Percentiles rank a stretch among this genome's conserved stretches.
Evolutionary conservation across 306 rosid genomes (phyloP).

Genomic region (Cucurbita moschata): DNA sequence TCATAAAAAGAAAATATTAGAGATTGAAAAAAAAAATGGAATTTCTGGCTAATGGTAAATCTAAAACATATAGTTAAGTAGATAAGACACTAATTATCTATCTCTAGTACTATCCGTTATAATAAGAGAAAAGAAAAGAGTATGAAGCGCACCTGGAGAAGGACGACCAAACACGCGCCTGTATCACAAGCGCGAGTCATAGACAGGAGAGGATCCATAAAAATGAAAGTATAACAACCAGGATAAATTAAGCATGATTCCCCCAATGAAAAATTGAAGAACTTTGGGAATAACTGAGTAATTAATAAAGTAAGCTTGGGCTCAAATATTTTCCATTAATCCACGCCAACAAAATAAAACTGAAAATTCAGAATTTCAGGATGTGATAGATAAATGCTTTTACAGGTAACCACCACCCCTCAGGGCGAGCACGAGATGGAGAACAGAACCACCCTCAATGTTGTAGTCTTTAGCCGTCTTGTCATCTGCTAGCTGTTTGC

Average conservation of each 20-base stretch:
- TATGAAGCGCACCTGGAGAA: neutral
- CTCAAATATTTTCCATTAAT: neutral
- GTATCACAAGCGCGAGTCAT: neutral
- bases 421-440: constrained; percentile 85
- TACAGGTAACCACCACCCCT: constrained; percentile 68
- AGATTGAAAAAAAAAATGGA: too few species aligned
- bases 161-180: neutral
- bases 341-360: constrained; percentile 1
- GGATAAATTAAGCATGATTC: neutral
- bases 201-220: neutral
- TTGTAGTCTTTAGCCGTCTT: constrained; percentile 97
- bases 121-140: neutral
- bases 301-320: neutral
- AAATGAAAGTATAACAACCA: neutral
- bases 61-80: too few species aligned
- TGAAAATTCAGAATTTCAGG: constrained; percentile 3
- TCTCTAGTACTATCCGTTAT: neutral
- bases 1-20: too few species aligned
- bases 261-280: constrained; percentile 5
- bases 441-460: constrained; percentile 96
- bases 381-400: neutral
- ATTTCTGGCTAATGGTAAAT: too few species aligned
- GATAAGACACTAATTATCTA: too few species aligned
- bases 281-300: neutral
- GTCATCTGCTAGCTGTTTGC: constrained; percentile 96